Evolutionary conservation across 208 protist species (phyloP).

Genomic region (Blechomonas ayalai): DNA sequence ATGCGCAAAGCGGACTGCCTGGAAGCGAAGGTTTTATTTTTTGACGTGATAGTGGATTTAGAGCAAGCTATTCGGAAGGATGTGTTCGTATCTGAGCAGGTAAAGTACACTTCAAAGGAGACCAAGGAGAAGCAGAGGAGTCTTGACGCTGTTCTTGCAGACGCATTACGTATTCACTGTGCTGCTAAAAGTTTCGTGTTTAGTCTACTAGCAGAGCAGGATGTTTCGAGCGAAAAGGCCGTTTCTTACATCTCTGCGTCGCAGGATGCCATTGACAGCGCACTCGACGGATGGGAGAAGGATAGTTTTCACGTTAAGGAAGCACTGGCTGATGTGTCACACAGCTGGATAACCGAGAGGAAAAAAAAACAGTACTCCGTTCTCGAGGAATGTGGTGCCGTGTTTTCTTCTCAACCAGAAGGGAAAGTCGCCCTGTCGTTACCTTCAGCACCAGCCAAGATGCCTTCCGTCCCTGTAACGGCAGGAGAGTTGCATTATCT

Average conservation of each 20-base stretch:
- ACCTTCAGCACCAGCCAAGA: constrained; percentile 20
- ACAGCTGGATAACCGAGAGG: constrained; percentile 40
- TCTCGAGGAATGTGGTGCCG: constrained; percentile 22
- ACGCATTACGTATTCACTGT: constrained; percentile 57
- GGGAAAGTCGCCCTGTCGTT: constrained; percentile 21
- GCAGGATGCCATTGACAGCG: constrained; percentile 54
- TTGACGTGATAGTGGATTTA: constrained; percentile 53
- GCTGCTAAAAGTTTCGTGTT: constrained; percentile 65
- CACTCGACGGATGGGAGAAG: constrained; percentile 53
- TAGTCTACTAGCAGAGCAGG: constrained; percentile 33
- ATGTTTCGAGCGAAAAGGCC: constrained; percentile 33
- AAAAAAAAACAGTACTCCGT: constrained; percentile 35
- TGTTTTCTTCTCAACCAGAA: constrained; percentile 25
- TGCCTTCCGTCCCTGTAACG: constrained; percentile 36
- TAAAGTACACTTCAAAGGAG: constrained; percentile 69
- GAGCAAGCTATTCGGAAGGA: constrained; percentile 56
- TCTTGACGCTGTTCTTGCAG: constrained; percentile 40
- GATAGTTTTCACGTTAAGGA: constrained; percentile 42
- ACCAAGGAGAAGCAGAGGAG: constrained; percentile 58
- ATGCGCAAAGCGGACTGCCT: constrained; percentile 48
- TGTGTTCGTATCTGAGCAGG: constrained; percentile 54
- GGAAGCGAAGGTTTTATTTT: constrained; percentile 48
- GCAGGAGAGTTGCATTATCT: constrained; percentile 54
- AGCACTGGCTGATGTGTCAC: constrained; percentile 43
- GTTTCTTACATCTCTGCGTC: constrained; percentile 25